Evolutionary conservation across 2,329 filamentous ascomycete genomes (phyloP).

Genomic region (Scedosporium boydii): DNA sequence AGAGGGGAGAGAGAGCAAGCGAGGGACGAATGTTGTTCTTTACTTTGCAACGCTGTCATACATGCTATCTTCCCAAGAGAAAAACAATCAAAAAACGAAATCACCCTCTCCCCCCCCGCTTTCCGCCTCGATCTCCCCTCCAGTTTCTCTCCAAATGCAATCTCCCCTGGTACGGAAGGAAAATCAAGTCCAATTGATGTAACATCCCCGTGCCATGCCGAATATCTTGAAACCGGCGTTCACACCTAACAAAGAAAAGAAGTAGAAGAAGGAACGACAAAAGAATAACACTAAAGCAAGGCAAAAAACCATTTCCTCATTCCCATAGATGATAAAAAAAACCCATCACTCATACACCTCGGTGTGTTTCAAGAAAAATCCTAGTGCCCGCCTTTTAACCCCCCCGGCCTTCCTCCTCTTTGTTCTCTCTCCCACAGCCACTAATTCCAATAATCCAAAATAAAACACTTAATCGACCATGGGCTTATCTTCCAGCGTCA

Average conservation of each 20-base stretch:
- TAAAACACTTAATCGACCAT: conserved; percentile 35
- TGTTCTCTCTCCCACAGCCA: not conserved
- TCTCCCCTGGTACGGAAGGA: not conserved
- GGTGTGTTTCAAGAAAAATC: not conserved
- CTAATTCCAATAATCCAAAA: not conserved
- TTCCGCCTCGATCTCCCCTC: not conserved
- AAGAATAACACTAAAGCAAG: conserved; percentile 17
- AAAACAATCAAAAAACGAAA: not conserved
- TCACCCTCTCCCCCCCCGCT: not conserved
- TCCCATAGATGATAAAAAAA: conserved; percentile 21
- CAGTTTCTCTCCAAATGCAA: not conserved
- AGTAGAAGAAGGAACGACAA: not conserved
- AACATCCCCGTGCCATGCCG: not conserved
- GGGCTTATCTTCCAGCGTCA: conserved; percentile 41
- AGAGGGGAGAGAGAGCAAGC: not conserved
- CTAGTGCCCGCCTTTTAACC: not conserved
- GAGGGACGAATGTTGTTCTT: not conserved
- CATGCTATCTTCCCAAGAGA: not conserved
- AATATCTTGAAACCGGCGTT: not conserved
- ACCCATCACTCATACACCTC: conserved; percentile 11
- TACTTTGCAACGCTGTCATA: not conserved
- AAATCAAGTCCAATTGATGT: not conserved
- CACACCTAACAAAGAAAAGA: not conserved
- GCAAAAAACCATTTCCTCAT: not conserved
- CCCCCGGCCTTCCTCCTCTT: not conserved